Conservation (phyloP, 2,329 filamentous ascomycete species). For the Epichloe uncinata region DNA sequence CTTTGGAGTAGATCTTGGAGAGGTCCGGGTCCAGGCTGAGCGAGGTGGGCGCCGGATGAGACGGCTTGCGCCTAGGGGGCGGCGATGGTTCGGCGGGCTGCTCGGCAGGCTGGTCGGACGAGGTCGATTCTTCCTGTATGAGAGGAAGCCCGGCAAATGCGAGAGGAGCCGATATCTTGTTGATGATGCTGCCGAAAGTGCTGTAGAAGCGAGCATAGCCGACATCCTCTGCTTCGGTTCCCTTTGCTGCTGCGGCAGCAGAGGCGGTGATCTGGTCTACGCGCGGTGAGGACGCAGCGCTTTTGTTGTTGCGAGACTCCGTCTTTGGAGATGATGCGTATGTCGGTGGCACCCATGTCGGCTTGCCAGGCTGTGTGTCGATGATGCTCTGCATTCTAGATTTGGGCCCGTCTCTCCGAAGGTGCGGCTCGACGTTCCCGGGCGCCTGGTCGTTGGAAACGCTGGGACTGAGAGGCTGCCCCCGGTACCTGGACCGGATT, state of each 20-base stretch:
- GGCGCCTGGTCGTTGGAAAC: constrained; percentile 62
- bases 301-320: constrained; percentile 13
- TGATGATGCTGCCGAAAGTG: constrained; percentile 80
- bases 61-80: constrained; percentile 22
- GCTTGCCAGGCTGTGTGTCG: constrained; percentile 37
- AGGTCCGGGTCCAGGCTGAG: constrained; percentile 54
- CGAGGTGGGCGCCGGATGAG: constrained; percentile 10
- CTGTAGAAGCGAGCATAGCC: constrained; percentile 86
- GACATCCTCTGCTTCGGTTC: constrained; percentile 43
- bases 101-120: constrained; percentile 11
- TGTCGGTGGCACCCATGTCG: constrained; percentile 37
- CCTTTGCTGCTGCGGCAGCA: constrained; percentile 6
- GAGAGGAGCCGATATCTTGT: constrained; percentile 75
- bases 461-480: constrained; percentile 57
- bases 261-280: constrained; percentile 10
- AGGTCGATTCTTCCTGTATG: constrained; percentile 34
- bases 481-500: constrained; percentile 54
- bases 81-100: constrained; percentile 22
- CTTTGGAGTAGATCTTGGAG: constrained; percentile 70
- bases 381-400: constrained; percentile 44
- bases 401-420: constrained; percentile 35
- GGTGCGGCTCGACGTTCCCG: constrained; percentile 49
- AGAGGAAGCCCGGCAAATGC: constrained; percentile 89
- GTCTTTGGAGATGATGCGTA: constrained; percentile 11
- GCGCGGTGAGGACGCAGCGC: constrained; percentile 12